These are phyloP conservation scores for Lactifluus pinguis DNA, from an alignment of 768 basidiomycete genomes.

Conservation along the genomic window DNA sequence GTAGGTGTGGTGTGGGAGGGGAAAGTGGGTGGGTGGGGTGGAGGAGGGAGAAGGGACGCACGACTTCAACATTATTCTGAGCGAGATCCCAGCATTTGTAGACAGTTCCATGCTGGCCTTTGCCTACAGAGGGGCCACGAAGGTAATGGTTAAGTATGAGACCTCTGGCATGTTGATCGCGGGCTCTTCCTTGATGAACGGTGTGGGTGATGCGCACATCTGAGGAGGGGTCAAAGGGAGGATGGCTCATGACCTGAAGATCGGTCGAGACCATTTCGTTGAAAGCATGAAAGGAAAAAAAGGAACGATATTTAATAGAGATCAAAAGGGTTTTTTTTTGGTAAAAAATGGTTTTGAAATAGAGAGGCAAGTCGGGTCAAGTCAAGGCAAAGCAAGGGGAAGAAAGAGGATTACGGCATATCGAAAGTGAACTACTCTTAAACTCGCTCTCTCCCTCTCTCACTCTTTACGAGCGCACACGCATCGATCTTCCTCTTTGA, in stretches of 20 bases:
- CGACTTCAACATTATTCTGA: conserved; percentile 32
- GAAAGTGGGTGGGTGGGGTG: no score
- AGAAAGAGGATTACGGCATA: conserved; percentile 3
- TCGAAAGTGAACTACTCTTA: neutral
- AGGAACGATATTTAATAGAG: neutral
- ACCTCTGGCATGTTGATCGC: conserved; percentile 27
- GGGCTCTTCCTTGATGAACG: conserved; percentile 28
- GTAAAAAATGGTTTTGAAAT: neutral
- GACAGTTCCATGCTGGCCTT: conserved; percentile 87
- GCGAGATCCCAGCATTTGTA: conserved; percentile 55
- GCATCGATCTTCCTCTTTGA: conserved; percentile 44
- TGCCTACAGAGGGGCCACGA: conserved; percentile 66
- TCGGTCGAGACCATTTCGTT: conserved; percentile 16
- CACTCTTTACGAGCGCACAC: conserved; percentile 29
- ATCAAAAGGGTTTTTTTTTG: neutral
- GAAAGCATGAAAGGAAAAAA: conserved; percentile 9
- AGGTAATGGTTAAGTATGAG: conserved; percentile 79
- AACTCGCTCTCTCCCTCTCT: no score
- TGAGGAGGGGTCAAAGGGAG: conserved; percentile 17
- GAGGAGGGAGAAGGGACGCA: conserved; percentile 27
- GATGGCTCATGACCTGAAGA: conserved; percentile 15
- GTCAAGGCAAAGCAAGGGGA: neutral
- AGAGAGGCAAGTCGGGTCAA: neutral
- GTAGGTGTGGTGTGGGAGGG: neutral
- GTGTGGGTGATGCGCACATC: conserved; percentile 19